Evolutionary conservation across 192 early-diverging fungal genomes (phyloP), one percentile per base, ranked within the genome.

Genomic region (Geranomyces michiganensis): DNA sequence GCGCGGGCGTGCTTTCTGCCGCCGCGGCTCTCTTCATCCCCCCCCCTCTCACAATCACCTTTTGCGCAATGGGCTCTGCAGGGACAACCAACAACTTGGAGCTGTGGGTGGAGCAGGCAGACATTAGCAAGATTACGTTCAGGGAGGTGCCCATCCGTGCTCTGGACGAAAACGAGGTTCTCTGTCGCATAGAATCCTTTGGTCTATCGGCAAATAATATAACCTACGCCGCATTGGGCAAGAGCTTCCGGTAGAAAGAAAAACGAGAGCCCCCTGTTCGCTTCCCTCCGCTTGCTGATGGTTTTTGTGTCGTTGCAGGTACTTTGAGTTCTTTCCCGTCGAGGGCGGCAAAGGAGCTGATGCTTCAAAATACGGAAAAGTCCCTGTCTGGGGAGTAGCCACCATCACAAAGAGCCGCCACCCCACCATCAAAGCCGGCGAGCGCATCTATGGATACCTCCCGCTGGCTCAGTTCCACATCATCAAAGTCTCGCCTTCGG

Each of bases 391-490:
- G 81, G 81, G 75, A n/a, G 14, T 76, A 19, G 81, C 72, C 6
- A 77, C 75, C 26, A 64, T 80, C 45, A 65, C 60, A 14, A 32
- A 47, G 6, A 60, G 66, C 26, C 65, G 22, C 41, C 49, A 70
- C 30, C 13, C 43, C 1, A 21, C 15, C 3, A 47, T 82, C 43
- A 31, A 63, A 43, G 46, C 47, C 8, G 75, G 76, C 44, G 72
- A 71, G 19, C 74, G 81, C n/a, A 65, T 82, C 24, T 82, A 76
- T 49, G 81, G 81, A 10, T 82, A 82, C 69, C 74, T 73, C 48
- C 81, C 81, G 19, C 58, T 75, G 17, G 67, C 78, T 15, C 45
- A 49, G 30, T 75, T 53, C 43, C 21, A 31, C 13, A 48, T 68
- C 29, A 30, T 65, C 26, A 27, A 10, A 15, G 47, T 78, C 14